phyloP scores from a whole-genome alignment of 2,329 filamentous ascomycete genomes.

The Cyclaneusma minus region DNA sequence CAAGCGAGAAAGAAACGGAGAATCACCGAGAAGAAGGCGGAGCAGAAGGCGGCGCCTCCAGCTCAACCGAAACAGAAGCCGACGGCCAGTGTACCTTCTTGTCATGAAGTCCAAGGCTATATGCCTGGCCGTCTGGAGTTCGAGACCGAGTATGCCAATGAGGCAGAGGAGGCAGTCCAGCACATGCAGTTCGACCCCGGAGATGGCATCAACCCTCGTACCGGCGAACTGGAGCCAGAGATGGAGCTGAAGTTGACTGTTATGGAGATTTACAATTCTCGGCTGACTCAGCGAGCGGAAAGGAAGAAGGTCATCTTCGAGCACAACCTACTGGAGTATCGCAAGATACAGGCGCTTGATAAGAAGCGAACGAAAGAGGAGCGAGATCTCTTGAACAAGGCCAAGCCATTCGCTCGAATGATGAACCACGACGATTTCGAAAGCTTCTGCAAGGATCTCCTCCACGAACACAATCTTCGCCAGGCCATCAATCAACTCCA shows the following conservation, averaged over 20 bases:
- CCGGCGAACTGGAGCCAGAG: slow-evolving; percentile 80
- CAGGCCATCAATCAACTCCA: slow-evolving; percentile 83
- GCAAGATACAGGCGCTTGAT: slow-evolving; percentile 76
- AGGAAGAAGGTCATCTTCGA: slow-evolving; percentile 95
- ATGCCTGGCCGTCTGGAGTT: slow-evolving; percentile 97
- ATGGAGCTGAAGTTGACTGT: slow-evolving; percentile 96
- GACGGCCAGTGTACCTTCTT: slow-evolving; percentile 85
- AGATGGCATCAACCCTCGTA: slow-evolving; percentile 74
- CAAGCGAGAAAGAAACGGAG: slow-evolving; percentile 82
- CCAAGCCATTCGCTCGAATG: slow-evolving; percentile 90
- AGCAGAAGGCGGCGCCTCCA: slow-evolving; percentile 67
- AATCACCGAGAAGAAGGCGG: slow-evolving; percentile 84
- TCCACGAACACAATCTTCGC: slow-evolving; percentile 82
- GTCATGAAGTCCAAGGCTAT: slow-evolving; percentile 95
- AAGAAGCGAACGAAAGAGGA: slow-evolving; percentile 97
- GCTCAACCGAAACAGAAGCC: slow-evolving; percentile 88
- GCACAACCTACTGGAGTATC: slow-evolving; percentile 82
- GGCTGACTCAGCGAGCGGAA: slow-evolving; percentile 79
- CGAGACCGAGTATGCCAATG: slow-evolving; percentile 93
- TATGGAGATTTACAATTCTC: slow-evolving; percentile 95
- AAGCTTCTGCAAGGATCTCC: slow-evolving; percentile 65
- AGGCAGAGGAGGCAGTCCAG: slow-evolving; percentile 94
- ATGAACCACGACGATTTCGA: slow-evolving; percentile 92
- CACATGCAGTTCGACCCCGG: slow-evolving; percentile 97
- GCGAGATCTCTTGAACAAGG: slow-evolving; percentile 76